Evolutionary conservation across 495 filamentous ascomycete species (phyloP).

Genomic region (Hapsidospora chrysogenum): DNA sequence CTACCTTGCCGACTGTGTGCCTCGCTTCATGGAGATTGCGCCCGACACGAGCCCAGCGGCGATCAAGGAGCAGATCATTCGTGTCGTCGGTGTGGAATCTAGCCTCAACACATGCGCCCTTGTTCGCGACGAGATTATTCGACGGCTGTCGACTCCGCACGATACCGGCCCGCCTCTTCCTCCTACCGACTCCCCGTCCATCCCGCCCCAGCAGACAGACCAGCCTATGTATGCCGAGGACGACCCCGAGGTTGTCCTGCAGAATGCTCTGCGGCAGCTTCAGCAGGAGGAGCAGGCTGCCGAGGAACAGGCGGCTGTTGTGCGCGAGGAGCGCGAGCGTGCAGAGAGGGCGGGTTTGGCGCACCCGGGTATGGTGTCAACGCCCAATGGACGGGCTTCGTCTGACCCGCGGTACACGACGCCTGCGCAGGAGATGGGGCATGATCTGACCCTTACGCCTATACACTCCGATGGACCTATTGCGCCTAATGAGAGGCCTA

Average conservation of each 20-base stretch:
- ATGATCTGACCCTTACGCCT: slow-evolving; percentile 29
- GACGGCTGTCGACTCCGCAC: slow-evolving; percentile 19
- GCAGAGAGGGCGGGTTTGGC: slow-evolving; percentile 16
- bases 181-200: slow-evolving; percentile 9
- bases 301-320: slow-evolving; percentile 25
- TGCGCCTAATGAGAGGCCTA: slow-evolving; percentile 26
- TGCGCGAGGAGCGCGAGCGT: slow-evolving; percentile 25
- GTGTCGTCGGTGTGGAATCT: slow-evolving; percentile 28
- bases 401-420: slow-evolving; percentile 8
- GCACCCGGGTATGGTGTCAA: background rate
- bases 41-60: slow-evolving; percentile 27
- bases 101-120: slow-evolving; percentile 28
- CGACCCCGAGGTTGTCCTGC: slow-evolving; percentile 32
- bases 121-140: slow-evolving; percentile 31
- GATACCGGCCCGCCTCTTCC: slow-evolving; percentile 3
- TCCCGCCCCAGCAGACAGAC: slow-evolving; percentile 6
- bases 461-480: slow-evolving; percentile 26
- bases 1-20: slow-evolving; percentile 30
- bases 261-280: slow-evolving; percentile 28
- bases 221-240: slow-evolving; percentile 16
- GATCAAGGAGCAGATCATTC: slow-evolving; percentile 26
- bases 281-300: slow-evolving; percentile 33
- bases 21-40: slow-evolving; percentile 28
- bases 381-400: slow-evolving; percentile 1
- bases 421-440: slow-evolving; percentile 5